These are phyloP conservation scores for Achaetomium macrosporum DNA, from an alignment of 2,329 filamentous ascomycete genomes.

Conservation along the genomic window DNA sequence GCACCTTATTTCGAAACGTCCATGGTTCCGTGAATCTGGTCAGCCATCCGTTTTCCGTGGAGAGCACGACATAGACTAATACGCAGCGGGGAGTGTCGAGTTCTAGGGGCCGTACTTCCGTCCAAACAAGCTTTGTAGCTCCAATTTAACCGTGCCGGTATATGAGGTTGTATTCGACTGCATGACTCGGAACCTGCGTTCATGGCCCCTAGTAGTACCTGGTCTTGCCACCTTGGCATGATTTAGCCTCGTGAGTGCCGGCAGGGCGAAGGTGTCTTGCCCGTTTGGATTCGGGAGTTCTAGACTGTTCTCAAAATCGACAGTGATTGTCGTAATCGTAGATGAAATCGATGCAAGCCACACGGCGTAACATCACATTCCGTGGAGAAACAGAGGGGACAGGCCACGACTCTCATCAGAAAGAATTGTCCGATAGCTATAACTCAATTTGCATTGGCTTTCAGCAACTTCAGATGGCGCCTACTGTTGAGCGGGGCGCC, in stretches of 20 bases:
- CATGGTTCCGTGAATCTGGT: not conserved
- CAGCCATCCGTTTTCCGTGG: not conserved
- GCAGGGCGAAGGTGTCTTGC: not conserved
- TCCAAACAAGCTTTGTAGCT: not conserved
- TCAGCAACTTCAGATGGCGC: too few species aligned
- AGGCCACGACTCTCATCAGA: too few species aligned
- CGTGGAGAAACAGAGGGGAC: too few species aligned
- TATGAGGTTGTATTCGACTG: not conserved
- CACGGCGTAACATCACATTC: too few species aligned
- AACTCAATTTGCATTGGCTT: too few species aligned
- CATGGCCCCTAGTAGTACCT: not conserved
- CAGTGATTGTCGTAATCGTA: not conserved
- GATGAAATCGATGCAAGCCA: not conserved
- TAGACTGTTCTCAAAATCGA: not conserved
- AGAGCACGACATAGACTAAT: not conserved
- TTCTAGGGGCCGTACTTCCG: not conserved
- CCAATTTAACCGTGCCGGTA: not conserved
- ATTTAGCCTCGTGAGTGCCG: not conserved
- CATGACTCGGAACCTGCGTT: not conserved
- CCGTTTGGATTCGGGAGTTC: not conserved
- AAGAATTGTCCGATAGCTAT: too few species aligned
- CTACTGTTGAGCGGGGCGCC: too few species aligned
- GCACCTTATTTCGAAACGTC: not conserved
- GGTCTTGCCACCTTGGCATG: not conserved
- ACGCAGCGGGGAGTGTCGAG: not conserved